Percentiles rank a stretch among this genome's conserved stretches.
These are phyloP conservation scores for Scleromitrula shiraiana DNA, from an alignment of 2,329 filamentous ascomycete species.

Conservation along the genomic window DNA sequence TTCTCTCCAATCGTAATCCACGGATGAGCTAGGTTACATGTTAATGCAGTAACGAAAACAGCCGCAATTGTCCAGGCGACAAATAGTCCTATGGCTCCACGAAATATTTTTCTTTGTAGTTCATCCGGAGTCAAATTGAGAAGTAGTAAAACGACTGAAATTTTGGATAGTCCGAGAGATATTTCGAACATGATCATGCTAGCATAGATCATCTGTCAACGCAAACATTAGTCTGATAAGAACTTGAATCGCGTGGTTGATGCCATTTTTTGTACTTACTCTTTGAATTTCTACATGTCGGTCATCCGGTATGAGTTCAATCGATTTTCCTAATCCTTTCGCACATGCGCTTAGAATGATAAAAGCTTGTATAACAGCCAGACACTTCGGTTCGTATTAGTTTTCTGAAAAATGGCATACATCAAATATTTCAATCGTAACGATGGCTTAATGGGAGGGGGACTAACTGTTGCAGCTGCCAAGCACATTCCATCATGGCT, in stretches of 20 bases:
- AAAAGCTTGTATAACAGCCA: slow-evolving; percentile 10
- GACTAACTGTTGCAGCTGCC: slow-evolving; percentile 5
- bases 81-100: slow-evolving; percentile 13
- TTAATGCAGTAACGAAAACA: slow-evolving; percentile 33
- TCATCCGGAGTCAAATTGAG: slow-evolving; percentile 38
- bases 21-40: slow-evolving; percentile 34
- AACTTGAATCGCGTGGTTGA: too few relatives aligned
- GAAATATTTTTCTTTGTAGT: slow-evolving; percentile 32
- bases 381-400: slow-evolving; percentile 7
- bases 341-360: slow-evolving; percentile 11
- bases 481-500: slow-evolving; percentile 11
- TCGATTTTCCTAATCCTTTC: slow-evolving; percentile 12
- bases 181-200: slow-evolving; percentile 36
- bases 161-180: slow-evolving; percentile 36
- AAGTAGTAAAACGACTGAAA: slow-evolving; percentile 35
- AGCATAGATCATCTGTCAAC: slow-evolving; percentile 30
- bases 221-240: neutral
- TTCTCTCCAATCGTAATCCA: slow-evolving; percentile 30
- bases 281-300: too few relatives aligned
- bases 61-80: slow-evolving; percentile 35
- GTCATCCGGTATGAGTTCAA: slow-evolving; percentile 11
- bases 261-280: too few relatives aligned
- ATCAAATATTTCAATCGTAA: too few relatives aligned
- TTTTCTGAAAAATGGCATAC: too few relatives aligned
- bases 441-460: too few relatives aligned